phyloP scores from a whole-genome alignment of 192 early-diverging fungal species.

The Coemansia sp. region DNA sequence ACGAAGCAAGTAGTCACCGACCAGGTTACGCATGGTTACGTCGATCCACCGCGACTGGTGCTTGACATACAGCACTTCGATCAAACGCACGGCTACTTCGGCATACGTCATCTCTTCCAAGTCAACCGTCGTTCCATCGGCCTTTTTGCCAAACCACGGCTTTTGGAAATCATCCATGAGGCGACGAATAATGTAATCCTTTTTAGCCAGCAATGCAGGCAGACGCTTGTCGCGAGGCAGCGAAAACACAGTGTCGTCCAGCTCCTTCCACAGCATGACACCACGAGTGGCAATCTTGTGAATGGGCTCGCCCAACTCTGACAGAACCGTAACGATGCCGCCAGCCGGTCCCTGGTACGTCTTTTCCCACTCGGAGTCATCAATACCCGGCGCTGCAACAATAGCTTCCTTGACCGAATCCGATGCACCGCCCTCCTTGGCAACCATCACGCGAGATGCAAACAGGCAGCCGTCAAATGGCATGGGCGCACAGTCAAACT shows the following conservation, averaged over 20 bases:
- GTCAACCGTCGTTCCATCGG: constrained; percentile 69
- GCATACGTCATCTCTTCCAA: constrained; percentile 94
- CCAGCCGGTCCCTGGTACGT: constrained; percentile 88
- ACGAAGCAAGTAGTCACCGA: constrained; percentile 82
- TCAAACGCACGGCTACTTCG: constrained; percentile 78
- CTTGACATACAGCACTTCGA: constrained; percentile 77
- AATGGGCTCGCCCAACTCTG: constrained; percentile 94
- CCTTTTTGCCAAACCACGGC: constrained; percentile 91
- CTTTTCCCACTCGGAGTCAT: constrained; percentile 87
- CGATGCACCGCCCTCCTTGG: constrained; percentile 83
- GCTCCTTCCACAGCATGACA: constrained; percentile 88
- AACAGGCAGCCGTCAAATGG: constrained; percentile 92
- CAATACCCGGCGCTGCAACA: constrained; percentile 82
- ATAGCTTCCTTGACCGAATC: constrained; percentile 83
- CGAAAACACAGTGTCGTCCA: constrained; percentile 87
- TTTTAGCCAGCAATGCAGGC: constrained; percentile 76
- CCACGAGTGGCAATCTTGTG: constrained; percentile 96
- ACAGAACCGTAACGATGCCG: constrained; percentile 90
- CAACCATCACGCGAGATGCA: constrained; percentile 93
- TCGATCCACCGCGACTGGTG: constrained; percentile 87
- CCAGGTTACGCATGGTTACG: constrained; percentile 71
- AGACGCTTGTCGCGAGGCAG: constrained; percentile 88
- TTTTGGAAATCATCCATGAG: constrained; percentile 93
- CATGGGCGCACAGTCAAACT: constrained; percentile 87
- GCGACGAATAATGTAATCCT: constrained; percentile 88